A percentile compares a stretch with the other conserved stretches of the same genome.
These are phyloP conservation scores for Scedosporium aurantiacum DNA, from an alignment of 2,329 filamentous ascomycete species.

Conservation along the genomic window DNA sequence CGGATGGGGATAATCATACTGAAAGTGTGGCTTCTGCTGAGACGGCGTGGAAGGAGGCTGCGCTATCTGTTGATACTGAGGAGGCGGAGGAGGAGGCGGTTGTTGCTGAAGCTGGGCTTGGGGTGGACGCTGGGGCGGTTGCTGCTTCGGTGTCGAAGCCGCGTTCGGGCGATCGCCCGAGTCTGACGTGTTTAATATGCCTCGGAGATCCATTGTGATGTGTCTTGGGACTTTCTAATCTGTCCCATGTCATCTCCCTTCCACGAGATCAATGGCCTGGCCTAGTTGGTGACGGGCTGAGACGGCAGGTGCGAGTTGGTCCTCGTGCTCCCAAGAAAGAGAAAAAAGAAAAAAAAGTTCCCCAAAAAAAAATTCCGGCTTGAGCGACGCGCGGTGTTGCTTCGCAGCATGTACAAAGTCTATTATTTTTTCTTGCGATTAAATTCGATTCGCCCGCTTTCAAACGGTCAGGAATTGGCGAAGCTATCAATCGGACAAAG, in stretches of 20 bases:
- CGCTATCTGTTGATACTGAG: not conserved
- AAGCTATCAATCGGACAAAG: not conserved
- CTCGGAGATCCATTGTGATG: constrained; percentile 37
- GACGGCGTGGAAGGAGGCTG: constrained; percentile 10
- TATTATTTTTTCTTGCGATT: not conserved
- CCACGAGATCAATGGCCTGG: not conserved
- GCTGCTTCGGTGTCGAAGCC: constrained; percentile 15
- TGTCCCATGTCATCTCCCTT: not conserved
- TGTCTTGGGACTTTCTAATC: not conserved
- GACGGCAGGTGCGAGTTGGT: not conserved
- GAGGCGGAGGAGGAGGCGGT: constrained; percentile 12
- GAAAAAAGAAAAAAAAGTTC: not conserved
- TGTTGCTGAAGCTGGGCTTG: constrained; percentile 13
- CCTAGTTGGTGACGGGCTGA: not conserved
- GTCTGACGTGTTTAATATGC: constrained; percentile 43
- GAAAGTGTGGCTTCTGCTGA: constrained; percentile 19
- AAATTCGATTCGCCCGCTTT: not conserved
- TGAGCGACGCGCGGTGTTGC: not conserved
- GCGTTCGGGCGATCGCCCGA: constrained; percentile 25
- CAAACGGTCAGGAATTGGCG: not conserved
- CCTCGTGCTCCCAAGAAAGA: not conserved
- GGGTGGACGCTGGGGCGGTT: constrained; percentile 11
- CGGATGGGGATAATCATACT: constrained; percentile 38
- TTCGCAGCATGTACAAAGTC: not conserved
- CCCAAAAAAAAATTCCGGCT: constrained; percentile 1